phyloP scores from a whole-genome alignment of 345 rosid species.

The Mangifera indica region DNA sequence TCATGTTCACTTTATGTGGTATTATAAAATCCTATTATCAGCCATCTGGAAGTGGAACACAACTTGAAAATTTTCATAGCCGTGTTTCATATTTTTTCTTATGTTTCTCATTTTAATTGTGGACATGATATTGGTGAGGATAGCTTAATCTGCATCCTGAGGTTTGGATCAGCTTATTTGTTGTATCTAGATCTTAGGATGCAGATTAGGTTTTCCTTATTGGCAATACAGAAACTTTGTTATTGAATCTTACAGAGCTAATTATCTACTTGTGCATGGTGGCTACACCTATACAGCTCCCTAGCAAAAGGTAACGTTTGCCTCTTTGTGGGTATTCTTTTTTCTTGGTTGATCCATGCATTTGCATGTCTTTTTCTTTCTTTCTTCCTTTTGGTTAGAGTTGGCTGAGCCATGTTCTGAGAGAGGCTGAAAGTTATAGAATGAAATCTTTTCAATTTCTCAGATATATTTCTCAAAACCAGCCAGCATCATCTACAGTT shows the following conservation, averaged over 20 bases:
- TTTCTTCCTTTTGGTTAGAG: not conserved
- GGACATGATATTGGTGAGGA: slow-evolving; percentile 35
- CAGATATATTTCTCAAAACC: not conserved
- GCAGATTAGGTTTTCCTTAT: slow-evolving; percentile 63
- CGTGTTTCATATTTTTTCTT: not conserved
- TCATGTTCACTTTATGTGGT: slow-evolving; percentile 25
- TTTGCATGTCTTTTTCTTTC: not conserved
- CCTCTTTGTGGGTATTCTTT: not conserved
- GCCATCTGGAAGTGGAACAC: slow-evolving; percentile 20
- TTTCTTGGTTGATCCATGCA: not conserved
- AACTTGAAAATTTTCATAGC: slow-evolving; percentile 1
- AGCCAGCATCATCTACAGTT: not conserved
- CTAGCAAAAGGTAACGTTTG: not conserved
- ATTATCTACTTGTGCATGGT: not conserved
- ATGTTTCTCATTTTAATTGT: not conserved
- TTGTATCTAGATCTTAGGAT: slow-evolving; percentile 48
- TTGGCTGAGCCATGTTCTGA: not conserved
- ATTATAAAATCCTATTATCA: slow-evolving; percentile 40
- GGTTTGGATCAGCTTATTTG: slow-evolving; percentile 45
- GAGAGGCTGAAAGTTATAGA: not conserved
- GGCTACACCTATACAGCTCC: not conserved
- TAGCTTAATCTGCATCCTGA: slow-evolving; percentile 77
- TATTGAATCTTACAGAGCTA: not conserved
- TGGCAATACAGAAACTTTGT: slow-evolving; percentile 24
- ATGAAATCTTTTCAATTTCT: not conserved